Evolutionary conservation across 441 rosid species (phyloP).

Genomic region (Bruguiera hainesii): DNA sequence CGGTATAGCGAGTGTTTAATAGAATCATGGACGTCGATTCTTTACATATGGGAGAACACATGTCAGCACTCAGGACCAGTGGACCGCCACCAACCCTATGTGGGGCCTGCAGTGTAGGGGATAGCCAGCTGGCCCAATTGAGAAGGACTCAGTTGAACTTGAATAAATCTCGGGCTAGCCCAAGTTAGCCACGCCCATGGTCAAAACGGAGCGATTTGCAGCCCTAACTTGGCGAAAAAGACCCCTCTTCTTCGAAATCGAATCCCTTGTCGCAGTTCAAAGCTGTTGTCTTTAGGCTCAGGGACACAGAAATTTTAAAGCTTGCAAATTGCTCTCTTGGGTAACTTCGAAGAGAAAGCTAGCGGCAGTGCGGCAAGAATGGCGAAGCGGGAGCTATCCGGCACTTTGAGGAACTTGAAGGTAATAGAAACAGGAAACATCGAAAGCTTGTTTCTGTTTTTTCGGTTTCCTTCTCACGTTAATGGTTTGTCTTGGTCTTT

Average conservation of each 20-base stretch:
- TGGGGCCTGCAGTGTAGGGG: no score
- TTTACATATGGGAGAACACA: no score
- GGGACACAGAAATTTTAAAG: not conserved
- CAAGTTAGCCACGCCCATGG: no score
- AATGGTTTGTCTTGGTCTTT: not conserved
- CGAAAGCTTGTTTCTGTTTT: not conserved
- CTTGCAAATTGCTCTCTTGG: not conserved
- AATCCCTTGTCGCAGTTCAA: not conserved
- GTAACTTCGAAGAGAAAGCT: not conserved
- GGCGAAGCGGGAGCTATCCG: slow-evolving; percentile 89
- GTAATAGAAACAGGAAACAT: slow-evolving; percentile 35
- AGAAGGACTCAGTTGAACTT: no score
- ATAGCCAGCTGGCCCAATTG: no score
- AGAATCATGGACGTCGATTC: no score
- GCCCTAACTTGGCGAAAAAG: no score
- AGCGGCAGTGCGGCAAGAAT: slow-evolving; percentile 22
- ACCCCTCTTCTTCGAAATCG: not conserved
- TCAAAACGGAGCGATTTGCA: no score
- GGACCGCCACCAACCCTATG: no score
- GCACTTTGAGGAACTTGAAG: slow-evolving; percentile 84
- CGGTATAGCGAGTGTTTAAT: no score
- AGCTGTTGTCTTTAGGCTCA: not conserved
- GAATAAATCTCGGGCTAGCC: no score
- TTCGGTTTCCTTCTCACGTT: not conserved
- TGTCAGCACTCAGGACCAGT: no score